Conservation (phyloP, 1,284 basidiomycete genomes). For the Malassezia pachydermatis region DNA sequence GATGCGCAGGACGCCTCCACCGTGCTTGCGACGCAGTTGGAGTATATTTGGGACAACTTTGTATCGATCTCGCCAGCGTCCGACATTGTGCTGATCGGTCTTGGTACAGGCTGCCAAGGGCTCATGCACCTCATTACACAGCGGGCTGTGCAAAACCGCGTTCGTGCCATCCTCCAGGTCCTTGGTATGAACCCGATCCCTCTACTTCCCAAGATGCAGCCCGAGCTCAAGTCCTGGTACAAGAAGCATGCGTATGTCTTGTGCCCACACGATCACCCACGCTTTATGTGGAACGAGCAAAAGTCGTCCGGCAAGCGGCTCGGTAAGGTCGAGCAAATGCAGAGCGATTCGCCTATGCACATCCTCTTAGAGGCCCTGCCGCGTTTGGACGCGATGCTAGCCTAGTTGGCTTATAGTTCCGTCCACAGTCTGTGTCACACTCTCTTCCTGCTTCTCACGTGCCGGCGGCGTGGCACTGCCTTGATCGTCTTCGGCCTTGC, state of each 20-base stretch:
- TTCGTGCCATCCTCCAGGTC: constrained; percentile 26
- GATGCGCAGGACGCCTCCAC: constrained; percentile 30
- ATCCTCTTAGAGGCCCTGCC: background rate
- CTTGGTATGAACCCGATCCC: constrained; percentile 29
- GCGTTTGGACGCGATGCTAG: background rate
- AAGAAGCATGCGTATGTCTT: constrained; percentile 4
- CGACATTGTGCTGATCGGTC: constrained; percentile 70
- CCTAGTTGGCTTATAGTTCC: too few relatives aligned
- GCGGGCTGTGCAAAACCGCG: constrained; percentile 32
- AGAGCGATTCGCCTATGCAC: background rate
- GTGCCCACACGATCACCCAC: constrained; percentile 11
- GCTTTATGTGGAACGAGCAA: constrained; percentile 12
- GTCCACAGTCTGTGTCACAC: too few relatives aligned
- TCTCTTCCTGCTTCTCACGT: background rate
- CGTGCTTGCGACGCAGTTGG: constrained; percentile 57
- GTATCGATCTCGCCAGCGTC: constrained; percentile 60
- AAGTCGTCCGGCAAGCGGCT: constrained; percentile 11
- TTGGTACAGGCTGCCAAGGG: constrained; percentile 68
- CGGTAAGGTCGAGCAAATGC: background rate
- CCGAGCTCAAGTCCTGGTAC: constrained; percentile 16
- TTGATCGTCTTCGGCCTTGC: too few relatives aligned
- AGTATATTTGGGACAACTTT: constrained; percentile 91
- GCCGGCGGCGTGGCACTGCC: background rate
- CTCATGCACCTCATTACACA: constrained; percentile 64
- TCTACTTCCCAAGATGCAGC: constrained; percentile 11